phyloP scores from a whole-genome alignment of 306 rosid species.

The Vigna unguiculata region DNA sequence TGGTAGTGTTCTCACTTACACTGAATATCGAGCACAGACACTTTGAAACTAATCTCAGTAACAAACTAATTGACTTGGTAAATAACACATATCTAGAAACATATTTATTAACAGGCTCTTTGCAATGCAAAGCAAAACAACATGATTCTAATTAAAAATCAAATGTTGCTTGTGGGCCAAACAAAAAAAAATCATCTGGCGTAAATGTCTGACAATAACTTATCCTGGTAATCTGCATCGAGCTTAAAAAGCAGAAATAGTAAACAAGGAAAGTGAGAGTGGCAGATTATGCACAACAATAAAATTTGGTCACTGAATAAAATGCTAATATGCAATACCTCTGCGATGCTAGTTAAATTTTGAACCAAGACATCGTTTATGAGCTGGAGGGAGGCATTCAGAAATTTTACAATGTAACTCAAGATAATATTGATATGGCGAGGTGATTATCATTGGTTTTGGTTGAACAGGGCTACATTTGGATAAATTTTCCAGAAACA shows the following conservation, averaged over 20 bases:
- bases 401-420: too few species aligned
- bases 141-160: not conserved
- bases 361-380: not conserved
- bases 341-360: constrained; percentile 54
- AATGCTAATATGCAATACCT: constrained; percentile 48
- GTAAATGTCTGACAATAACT: constrained; percentile 51
- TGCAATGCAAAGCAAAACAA: constrained; percentile 21
- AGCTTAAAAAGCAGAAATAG: constrained; percentile 55
- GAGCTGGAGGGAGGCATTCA: not conserved
- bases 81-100: not conserved
- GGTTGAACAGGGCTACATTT: too few species aligned
- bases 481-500: too few species aligned
- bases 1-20: not conserved
- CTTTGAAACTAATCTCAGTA: not conserved
- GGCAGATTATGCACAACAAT: not conserved
- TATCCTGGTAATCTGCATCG: constrained; percentile 57
- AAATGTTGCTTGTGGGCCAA: not conserved
- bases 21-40: not conserved
- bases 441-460: too few species aligned
- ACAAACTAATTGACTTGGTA: not conserved
- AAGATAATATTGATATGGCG: too few species aligned
- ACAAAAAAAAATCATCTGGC: not conserved
- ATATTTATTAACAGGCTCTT: not conserved
- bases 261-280: constrained; percentile 4
- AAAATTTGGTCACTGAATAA: not conserved